Conservation (phyloP, 2,329 filamentous ascomycete genomes). For the Fusarium avenaceum region DNA sequence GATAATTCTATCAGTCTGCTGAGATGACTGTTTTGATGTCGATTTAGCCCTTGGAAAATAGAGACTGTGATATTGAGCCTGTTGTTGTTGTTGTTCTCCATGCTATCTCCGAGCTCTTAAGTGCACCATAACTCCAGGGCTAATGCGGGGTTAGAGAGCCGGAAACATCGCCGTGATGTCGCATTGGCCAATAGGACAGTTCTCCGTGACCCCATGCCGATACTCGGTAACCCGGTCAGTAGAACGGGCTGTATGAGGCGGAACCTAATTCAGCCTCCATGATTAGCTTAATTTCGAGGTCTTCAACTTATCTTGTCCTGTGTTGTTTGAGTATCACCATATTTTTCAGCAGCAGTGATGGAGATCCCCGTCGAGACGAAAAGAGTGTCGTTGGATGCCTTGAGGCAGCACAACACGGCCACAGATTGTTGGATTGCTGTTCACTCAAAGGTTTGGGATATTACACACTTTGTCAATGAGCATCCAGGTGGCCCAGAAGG, state of each 20-base stretch:
- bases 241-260: neutral
- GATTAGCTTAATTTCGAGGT: conserved; percentile 28
- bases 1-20: neutral
- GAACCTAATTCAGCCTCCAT: neutral
- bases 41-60: neutral
- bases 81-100: neutral
- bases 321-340: neutral
- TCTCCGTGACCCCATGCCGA: conserved; percentile 13
- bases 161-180: conserved; percentile 6
- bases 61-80: neutral
- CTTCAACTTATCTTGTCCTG: neutral
- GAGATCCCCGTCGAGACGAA: conserved; percentile 19
- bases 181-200: conserved; percentile 10
- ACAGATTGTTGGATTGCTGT: conserved; percentile 76
- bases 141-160: neutral
- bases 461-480: conserved; percentile 71
- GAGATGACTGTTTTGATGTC: neutral
- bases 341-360: conserved; percentile 7
- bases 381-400: conserved; percentile 50
- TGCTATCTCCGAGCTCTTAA: conserved; percentile 25
- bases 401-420: conserved; percentile 62
- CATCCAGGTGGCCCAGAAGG: conserved; percentile 57
- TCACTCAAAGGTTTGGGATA: conserved; percentile 76
- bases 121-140: conserved; percentile 6
- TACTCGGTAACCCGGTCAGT: neutral